A percentile compares a stretch with the other conserved stretches of the same genome.
Conservation (phyloP, 2,329 filamentous ascomycete species). For the Colletotrichum siamense region DNA sequence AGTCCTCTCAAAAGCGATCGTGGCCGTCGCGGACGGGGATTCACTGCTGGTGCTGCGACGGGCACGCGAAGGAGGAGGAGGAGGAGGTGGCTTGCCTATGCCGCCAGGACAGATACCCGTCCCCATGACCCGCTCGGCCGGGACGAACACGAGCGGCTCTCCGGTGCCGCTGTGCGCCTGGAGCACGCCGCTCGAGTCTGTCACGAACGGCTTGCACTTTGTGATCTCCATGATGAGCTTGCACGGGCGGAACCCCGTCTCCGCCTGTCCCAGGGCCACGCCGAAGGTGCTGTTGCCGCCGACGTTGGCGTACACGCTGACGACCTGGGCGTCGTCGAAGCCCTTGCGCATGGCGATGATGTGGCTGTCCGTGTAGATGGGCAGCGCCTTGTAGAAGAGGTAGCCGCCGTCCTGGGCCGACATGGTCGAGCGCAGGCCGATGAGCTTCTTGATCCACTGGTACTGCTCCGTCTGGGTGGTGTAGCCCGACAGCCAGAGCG, state of each 20-base stretch:
- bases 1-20: conserved; percentile 12
- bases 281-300: conserved; percentile 3
- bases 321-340: conserved; percentile 8
- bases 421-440: conserved; percentile 12
- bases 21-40: neutral
- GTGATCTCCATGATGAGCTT: conserved; percentile 16
- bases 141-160: conserved; percentile 19
- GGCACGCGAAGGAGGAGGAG: neutral
- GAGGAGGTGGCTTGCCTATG: conserved; percentile 18
- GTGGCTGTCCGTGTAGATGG: neutral
- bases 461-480: conserved; percentile 53
- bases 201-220: conserved; percentile 13
- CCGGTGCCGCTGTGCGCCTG: conserved; percentile 6
- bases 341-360: conserved; percentile 20
- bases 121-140: conserved; percentile 14
- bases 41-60: neutral
- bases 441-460: conserved; percentile 22
- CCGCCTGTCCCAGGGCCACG: neutral
- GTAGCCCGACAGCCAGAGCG: conserved; percentile 61
- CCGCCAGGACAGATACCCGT: conserved; percentile 16
- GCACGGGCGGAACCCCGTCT: conserved; percentile 16
- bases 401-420: conserved; percentile 3
- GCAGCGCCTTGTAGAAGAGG: conserved; percentile 14
- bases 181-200: conserved; percentile 8
- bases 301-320: conserved; percentile 20